These are phyloP conservation scores for Echinosphaeria canescens DNA, from an alignment of 2,329 filamentous ascomycete species.

Conservation along the genomic window DNA sequence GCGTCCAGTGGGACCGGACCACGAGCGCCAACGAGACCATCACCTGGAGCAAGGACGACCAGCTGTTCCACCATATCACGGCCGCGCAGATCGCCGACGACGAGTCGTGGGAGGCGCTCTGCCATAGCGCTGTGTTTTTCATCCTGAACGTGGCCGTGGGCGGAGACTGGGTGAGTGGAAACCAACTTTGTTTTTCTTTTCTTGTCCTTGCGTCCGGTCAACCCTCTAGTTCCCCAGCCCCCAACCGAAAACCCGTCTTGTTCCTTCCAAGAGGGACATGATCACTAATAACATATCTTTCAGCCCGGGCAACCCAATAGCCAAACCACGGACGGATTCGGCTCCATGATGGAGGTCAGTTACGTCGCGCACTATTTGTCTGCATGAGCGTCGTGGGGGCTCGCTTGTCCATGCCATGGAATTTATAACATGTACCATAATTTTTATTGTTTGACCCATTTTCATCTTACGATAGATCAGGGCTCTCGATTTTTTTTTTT, in stretches of 20 bases:
- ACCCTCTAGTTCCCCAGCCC: too few relatives aligned
- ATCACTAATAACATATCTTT: not conserved
- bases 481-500: too few relatives aligned
- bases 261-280: not conserved
- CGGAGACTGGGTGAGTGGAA: constrained; percentile 7
- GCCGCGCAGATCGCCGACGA: constrained; percentile 17
- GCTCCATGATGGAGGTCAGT: constrained; percentile 6
- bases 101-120: constrained; percentile 16
- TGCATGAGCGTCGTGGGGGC: too few relatives aligned
- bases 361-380: constrained; percentile 7
- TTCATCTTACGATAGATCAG: too few relatives aligned
- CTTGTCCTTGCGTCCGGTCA: not conserved
- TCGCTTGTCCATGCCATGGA: too few relatives aligned
- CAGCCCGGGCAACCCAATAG: constrained; percentile 6
- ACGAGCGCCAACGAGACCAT: constrained; percentile 16
- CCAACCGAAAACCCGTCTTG: too few relatives aligned
- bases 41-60: constrained; percentile 22
- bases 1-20: constrained; percentile 19
- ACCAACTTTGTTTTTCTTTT: not conserved
- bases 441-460: too few relatives aligned
- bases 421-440: too few relatives aligned
- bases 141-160: constrained; percentile 6
- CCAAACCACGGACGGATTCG: constrained; percentile 5
- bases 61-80: constrained; percentile 15
- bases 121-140: constrained; percentile 5